Conservation (phyloP, 1,284 basidiomycete species). For the Laetiporus sulphureus region DNA sequence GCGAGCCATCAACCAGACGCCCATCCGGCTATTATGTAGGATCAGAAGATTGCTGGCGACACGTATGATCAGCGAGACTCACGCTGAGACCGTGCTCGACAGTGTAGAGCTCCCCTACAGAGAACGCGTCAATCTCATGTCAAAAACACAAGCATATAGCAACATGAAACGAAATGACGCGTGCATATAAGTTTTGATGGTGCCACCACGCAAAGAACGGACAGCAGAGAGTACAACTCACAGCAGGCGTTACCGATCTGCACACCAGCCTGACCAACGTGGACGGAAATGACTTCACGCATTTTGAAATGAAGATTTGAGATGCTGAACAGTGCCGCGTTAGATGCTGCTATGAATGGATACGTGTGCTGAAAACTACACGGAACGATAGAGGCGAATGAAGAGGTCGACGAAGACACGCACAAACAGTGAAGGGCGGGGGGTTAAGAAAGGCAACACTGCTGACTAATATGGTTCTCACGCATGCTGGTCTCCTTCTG, state of each 20-base stretch:
- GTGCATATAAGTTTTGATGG: too few relatives aligned
- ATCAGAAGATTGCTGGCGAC: neutral
- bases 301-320: slow-evolving; percentile 33
- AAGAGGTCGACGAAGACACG: slow-evolving; percentile 29
- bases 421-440: slow-evolving; percentile 16
- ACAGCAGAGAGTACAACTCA: slow-evolving; percentile 39
- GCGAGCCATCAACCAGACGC: slow-evolving; percentile 73
- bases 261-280: slow-evolving; percentile 94
- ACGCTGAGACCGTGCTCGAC: slow-evolving; percentile 97
- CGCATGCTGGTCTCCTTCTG: slow-evolving; percentile 11
- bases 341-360: too few relatives aligned
- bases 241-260: slow-evolving; percentile 97
- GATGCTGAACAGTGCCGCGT: neutral
- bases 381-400: slow-evolving; percentile 21
- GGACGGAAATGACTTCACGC: slow-evolving; percentile 93
- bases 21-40: slow-evolving; percentile 73
- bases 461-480: slow-evolving; percentile 28
- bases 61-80: slow-evolving; percentile 29
- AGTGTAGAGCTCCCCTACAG: slow-evolving; percentile 77
- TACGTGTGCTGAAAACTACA: too few relatives aligned
- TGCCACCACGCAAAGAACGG: too few relatives aligned
- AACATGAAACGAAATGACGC: too few relatives aligned
- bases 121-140: neutral
- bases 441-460: slow-evolving; percentile 23
- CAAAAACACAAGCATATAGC: slow-evolving; percentile 2